Base-by-base conservation (phyloP, 371 early-diverging fungal genomes). In the Actinomortierella ambigua region DNA sequence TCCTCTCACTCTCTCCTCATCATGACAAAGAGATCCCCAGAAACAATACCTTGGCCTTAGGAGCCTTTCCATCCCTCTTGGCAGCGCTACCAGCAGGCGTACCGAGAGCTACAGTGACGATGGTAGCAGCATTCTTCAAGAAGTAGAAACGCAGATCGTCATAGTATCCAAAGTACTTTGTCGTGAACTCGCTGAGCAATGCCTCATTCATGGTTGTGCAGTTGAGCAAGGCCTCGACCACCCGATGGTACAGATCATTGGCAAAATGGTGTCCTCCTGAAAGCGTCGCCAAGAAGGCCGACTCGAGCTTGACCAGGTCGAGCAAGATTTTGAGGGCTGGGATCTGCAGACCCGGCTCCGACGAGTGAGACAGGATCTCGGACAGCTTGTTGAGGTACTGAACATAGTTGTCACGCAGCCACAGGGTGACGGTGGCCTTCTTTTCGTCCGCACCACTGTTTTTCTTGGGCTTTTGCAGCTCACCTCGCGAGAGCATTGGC, bases 121-220 rank as follows among this genome's bases (percentile, higher is more conserved):
- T 62, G 77, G 82, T 82, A 76, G 86, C 83, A 9, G 90, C 63
- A 65, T 88, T 76, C 65, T 90, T 88, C 70, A 86, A 85, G 64
- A 94, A 92, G 71, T 90, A 90, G 62, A 85, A 85, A 65, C 93
- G 84, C 46, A 95, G 70, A 66, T 96, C 97, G 61, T 92, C 93
- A 69, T 91, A 94, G 11, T 79, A 77, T 73, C 90, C 87, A 57
- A 89, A 68, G 50, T 90, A 93, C 48, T 90, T 89, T 44, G 89
- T 88, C 4, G 85, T 68, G 17, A 90, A 73, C 59, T 84, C 82
- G 11, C 78, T 82, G 47, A 82, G 66, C 27, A 91, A 58, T 9
- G 83, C 86, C n/a, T 85, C 82, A 26, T 79, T 85, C 24, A 89
- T 81, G 43, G 84, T 82, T n/a, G 68, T 27, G 59, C 80, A 83